Base-by-base conservation (phyloP, 768 basidiomycete species). In the Porphyrellus cyaneotinctus region DNA sequence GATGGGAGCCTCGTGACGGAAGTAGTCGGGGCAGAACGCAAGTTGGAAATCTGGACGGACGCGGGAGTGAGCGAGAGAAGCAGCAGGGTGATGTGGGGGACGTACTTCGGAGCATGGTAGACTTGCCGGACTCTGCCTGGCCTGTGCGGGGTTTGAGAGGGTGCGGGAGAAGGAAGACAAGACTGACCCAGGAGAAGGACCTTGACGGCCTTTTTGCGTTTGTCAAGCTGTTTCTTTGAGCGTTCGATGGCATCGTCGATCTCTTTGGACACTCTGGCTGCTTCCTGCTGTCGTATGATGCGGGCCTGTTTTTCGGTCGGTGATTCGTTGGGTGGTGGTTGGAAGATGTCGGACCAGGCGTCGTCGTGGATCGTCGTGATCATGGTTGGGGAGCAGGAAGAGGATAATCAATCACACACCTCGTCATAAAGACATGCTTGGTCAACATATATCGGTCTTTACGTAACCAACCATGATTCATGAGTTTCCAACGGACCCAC, bases 41-140 rank as follows among this genome's bases (percentile, higher is more conserved):
- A 88, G 63, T 62, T 86, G 84, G 57, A 88, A 87, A 60, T 88
- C 85, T 88, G 58, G n/a, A 37, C 26, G 26, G 26, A 28, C 26
- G 26, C 4, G 8, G 22, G 2, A 8, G 13, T 1, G 14, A 7
- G 36, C 4, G 8, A 31, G 7, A 9, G 8, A 5, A 9, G 13
- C n/a, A 2, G 20, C 6, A 2, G 4, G 24, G 4, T 6, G 8
- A 9, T 0, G 33, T 2, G 3, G 4, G 4, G 11, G 9, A 36
- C 41, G 20, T 9, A 67, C 66, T 70, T 53, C 68, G 53, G 38
- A 68, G 59, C 63, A 68, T 61, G 23, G 66, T 68, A 1, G 68
- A 68, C 52, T 68, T 68, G 20, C 66, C 66, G 1, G 66, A 67
- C 63, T 67, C 68, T 2, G 68, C 65, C 24, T 67, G 66, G 5